Evolutionary conservation across 2,329 filamentous ascomycete genomes (phyloP), one percentile per base, ranked within the genome.

Genomic region (Rutstroemia sp.): DNA sequence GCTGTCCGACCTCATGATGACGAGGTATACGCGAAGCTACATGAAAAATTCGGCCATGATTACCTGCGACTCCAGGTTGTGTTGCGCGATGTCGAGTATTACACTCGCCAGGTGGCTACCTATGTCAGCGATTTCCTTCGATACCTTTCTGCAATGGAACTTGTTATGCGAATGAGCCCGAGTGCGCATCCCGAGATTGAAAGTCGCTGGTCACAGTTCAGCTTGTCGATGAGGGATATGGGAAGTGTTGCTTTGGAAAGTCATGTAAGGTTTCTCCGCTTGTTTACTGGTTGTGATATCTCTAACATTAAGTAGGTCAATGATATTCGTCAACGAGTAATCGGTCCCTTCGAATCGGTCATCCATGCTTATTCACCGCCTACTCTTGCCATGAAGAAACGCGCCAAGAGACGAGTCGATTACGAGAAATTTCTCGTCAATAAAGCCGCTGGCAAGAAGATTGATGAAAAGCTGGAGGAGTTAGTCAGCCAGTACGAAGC

Each of bases 151-250:
- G 89, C 88, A 1, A 88, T 96, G 69, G 90, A 96, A 70, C 80
- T 88, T 1, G 87, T 92, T 61, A 88, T 95, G 73, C 84, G 83
- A 41, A 86, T 95, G 71, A 84, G 81, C 44, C 85, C 86, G 12
- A 88, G 87, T 50, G 83, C 80, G 57, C 84, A 90, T 69, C 85
- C 89, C 0, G 92, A 97, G 70, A 76, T 95, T 42, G 92, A 96
- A 72, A 92, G 88, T 76, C 95, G 95, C 70, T 97, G 92, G 89
- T 88, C 91, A 50, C 88, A 87, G 60, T 94, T 96, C 72, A 92
- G 91, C 63, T 84, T 91, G 67, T 88, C 87, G 37, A 88, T 95
- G 73, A 83, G 88, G 61, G 92, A 96, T 65, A 83, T 97, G 61
- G 86, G 92, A 66, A 87, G 86, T 58, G 82, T 91, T 61, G 88